phyloP scores from a whole-genome alignment of 2,329 filamentous ascomycete species.

The Sporothrix pseudoabietina region DNA sequence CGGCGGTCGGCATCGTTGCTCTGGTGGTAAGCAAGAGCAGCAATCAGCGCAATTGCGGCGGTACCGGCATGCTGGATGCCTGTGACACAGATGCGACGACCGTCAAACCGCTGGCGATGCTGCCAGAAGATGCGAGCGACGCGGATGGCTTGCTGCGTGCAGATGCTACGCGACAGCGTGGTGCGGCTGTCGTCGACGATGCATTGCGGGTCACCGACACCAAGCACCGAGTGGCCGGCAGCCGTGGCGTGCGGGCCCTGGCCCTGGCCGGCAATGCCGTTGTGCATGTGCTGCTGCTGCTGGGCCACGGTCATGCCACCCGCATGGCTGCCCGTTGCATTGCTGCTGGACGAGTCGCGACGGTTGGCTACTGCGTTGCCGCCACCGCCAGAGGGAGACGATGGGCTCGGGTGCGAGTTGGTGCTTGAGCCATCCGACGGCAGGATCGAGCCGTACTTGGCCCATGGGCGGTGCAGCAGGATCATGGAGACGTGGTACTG shows the following conservation, averaged over 20 bases:
- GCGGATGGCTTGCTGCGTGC: slow-evolving; percentile 57
- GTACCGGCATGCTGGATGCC: slow-evolving; percentile 58
- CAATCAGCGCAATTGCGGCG: slow-evolving; percentile 57
- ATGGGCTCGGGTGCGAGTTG: slow-evolving; percentile 42
- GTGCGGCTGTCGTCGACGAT: slow-evolving; percentile 48
- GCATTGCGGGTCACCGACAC: slow-evolving; percentile 41
- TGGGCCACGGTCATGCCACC: slow-evolving; percentile 14
- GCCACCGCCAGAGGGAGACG: slow-evolving; percentile 3
- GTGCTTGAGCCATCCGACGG: slow-evolving; percentile 40
- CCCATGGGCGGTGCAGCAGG: slow-evolving; percentile 56
- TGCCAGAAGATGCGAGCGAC: slow-evolving; percentile 59
- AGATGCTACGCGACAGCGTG: slow-evolving; percentile 54
- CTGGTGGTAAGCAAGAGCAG: slow-evolving; percentile 47
- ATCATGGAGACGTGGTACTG: slow-evolving; percentile 59
- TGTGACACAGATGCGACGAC: slow-evolving; percentile 53
- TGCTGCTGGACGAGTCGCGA: slow-evolving; percentile 28
- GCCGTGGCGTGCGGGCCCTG: slow-evolving; percentile 13
- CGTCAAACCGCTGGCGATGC: slow-evolving; percentile 55
- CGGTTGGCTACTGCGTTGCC: neutral
- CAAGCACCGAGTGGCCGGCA: slow-evolving; percentile 36
- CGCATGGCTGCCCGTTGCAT: neutral
- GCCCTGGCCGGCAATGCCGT: slow-evolving; percentile 31
- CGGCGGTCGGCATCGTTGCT: slow-evolving; percentile 44
- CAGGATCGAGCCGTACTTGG: slow-evolving; percentile 50
- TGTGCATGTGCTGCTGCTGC: slow-evolving; percentile 20